Percentiles rank a stretch among this genome's conserved stretches.
Conservation (phyloP, 495 filamentous ascomycete genomes). For the Aspergillus carlsbadensis region DNA sequence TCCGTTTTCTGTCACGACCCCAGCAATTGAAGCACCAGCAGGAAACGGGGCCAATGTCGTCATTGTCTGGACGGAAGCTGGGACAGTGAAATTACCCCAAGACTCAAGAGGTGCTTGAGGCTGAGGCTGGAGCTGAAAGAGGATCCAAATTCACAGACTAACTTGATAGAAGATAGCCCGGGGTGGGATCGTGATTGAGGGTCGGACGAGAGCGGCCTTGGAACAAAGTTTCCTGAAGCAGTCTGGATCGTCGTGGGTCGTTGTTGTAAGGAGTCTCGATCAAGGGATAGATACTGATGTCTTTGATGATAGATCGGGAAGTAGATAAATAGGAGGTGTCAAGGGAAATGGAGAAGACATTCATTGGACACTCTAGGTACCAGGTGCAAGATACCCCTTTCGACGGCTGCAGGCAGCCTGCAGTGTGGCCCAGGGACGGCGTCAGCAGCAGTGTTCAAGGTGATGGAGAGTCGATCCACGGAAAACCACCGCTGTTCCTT, state of each 20-base stretch:
- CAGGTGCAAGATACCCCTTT: background rate
- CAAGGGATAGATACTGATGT: constrained; percentile 11
- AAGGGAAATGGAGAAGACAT: background rate
- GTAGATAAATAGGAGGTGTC: background rate
- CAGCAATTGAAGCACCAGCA: background rate
- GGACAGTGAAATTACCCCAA: background rate
- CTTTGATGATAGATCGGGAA: background rate
- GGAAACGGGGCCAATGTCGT: constrained; percentile 9
- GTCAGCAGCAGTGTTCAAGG: constrained; percentile 18
- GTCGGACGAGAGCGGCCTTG: background rate
- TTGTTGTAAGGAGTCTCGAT: constrained; percentile 19
- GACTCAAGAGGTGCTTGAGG: constrained; percentile 7
- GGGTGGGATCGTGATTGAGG: constrained; percentile 2
- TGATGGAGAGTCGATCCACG: constrained; percentile 25
- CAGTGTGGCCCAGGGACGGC: constrained; percentile 8
- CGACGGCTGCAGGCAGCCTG: constrained; percentile 15
- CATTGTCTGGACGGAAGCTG: constrained; percentile 2
- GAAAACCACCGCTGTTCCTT: constrained; percentile 26
- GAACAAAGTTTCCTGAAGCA: constrained; percentile 10
- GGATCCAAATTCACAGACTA: too few relatives aligned
- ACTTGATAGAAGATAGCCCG: background rate
- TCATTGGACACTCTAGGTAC: background rate
- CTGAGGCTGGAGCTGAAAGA: constrained; percentile 17
- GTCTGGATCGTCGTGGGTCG: constrained; percentile 18
- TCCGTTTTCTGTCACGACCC: constrained; percentile 8